Evolutionary conservation across 148 eudicot genomes (phyloP).

Genomic region (Rhododendron mucronatum): DNA sequence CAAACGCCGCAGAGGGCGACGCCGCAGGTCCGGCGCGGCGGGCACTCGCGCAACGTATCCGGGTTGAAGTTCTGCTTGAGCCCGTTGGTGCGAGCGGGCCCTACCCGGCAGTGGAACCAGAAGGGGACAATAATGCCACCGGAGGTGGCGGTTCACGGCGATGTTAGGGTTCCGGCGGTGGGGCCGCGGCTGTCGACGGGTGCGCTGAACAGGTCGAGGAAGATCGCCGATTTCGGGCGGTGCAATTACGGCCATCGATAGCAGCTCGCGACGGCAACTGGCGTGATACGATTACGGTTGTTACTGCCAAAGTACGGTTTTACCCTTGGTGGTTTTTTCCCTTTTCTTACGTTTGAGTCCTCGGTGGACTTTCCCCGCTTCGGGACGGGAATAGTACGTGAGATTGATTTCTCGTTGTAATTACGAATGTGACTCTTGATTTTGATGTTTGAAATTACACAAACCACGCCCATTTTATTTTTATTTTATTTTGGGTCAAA

Average conservation of each 20-base stretch:
- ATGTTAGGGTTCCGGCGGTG: slow-evolving; percentile 38
- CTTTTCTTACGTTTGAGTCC: background rate
- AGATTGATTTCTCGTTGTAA: background rate
- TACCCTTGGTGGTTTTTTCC: background rate
- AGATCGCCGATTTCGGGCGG: slow-evolving; percentile 93
- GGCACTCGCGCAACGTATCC: slow-evolving; percentile 22
- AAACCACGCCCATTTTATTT: background rate
- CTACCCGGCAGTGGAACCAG: slow-evolving; percentile 31
- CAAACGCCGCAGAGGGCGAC: slow-evolving; percentile 30
- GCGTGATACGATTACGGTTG: background rate
- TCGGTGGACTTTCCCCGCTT: background rate
- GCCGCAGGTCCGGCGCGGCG: slow-evolving; percentile 11
- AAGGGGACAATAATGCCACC: slow-evolving; percentile 17
- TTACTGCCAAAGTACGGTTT: background rate
- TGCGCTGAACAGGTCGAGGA: slow-evolving; percentile 70
- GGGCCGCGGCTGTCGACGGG: slow-evolving; percentile 57
- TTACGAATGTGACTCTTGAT: background rate
- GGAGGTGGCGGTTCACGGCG: slow-evolving; percentile 46
- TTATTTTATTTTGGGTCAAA: background rate
- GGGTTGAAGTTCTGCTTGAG: slow-evolving; percentile 48
- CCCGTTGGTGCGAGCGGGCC: slow-evolving; percentile 67
- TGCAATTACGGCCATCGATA: slow-evolving; percentile 43
- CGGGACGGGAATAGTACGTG: background rate
- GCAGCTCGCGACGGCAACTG: background rate
- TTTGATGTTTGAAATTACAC: background rate